A percentile compares a stretch with the other conserved stretches of the same genome.
Evolutionary conservation across 441 rosid genomes (phyloP).

Genomic region (Bruguiera hainesii): DNA sequence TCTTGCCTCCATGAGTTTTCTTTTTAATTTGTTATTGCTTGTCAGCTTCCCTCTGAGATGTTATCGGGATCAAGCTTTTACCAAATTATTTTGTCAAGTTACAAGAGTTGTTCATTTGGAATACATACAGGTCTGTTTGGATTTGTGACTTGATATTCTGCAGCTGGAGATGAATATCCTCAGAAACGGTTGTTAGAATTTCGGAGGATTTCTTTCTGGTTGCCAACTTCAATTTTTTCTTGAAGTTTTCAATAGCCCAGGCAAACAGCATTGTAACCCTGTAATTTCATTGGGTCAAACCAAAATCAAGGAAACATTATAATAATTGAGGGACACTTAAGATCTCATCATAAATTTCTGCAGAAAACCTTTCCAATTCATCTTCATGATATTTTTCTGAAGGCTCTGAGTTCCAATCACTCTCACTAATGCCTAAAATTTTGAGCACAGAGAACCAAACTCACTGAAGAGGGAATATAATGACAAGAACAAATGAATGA

Average conservation of each 20-base stretch:
- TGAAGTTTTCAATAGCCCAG: constrained; percentile 59
- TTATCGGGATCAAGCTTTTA: constrained; percentile 20
- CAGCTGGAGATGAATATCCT: constrained; percentile 54
- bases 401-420: constrained; percentile 40
- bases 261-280: constrained; percentile 66
- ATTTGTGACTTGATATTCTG: constrained; percentile 63
- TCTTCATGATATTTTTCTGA: constrained; percentile 51
- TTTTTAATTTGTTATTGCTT: constrained; percentile 55
- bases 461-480: constrained; percentile 12
- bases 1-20: constrained; percentile 68
- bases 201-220: constrained; percentile 67
- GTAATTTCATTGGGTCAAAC: constrained; percentile 34
- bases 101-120: constrained; percentile 22
- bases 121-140: constrained; percentile 64
- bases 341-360: constrained; percentile 1
- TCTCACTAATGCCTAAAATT: constrained; percentile 39
- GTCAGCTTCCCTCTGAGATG: constrained; percentile 58
- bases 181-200: constrained; percentile 67
- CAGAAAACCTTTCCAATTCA: constrained; percentile 59
- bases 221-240: constrained; percentile 57
- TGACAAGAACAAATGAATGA: constrained; percentile 11
- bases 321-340: constrained; percentile 14
- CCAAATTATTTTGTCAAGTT: constrained; percentile 13
- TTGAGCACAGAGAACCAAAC: constrained; percentile 22
- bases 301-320: constrained; percentile 19